Evolutionary conservation across 352 stramenopile species (phyloP), one percentile per base, ranked within the genome.

Genomic region (Phytophthora meadii): DNA sequence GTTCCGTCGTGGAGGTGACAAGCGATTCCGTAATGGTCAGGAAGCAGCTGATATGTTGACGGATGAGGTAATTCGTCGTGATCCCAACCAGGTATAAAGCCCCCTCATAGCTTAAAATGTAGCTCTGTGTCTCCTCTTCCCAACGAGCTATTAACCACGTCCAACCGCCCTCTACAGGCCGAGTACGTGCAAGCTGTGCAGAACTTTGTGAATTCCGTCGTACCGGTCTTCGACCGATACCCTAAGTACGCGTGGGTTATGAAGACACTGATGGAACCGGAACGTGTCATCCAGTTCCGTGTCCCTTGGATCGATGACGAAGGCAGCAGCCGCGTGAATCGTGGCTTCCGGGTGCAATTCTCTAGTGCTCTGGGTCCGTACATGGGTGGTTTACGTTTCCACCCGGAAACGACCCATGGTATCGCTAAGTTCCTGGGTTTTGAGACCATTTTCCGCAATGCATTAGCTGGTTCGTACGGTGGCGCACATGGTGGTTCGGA

Each of bases 291-390:
- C 64, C 87, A 98, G 78, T 99, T 99, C 79, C 93, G 96, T 57
- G 94, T 98, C 24, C 92, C 96, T 10, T 99, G 97, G 97, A 95
- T 99, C 60, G 97, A 99, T 71, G 97, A 99, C 73, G 86, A 88
- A 28, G 97, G 97, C 36, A 97, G 97, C 54, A 88, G 90, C 49
- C 89, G 97, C 32, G 96, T 99, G 61, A 99, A 99, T 81, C 91
- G 97, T 32, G 97, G 97, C 47, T 99, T 97, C 81, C 95, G 97
- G 49, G 94, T 99, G 61, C 97, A 99, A 82, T 99, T 99, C 70
- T 98, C 90, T 5, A 93, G 84, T 62, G 83, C 84, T 25, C 60
- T 89, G 54, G 87, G 87, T 27, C 97, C 95, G 34, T 99, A 99
- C 77, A 97, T 99, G 68, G 97, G 97, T 50, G 90, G 89, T n/a